Conservation (phyloP, 2,329 filamentous ascomycete genomes). For the Trichoderma sp. region DNA sequence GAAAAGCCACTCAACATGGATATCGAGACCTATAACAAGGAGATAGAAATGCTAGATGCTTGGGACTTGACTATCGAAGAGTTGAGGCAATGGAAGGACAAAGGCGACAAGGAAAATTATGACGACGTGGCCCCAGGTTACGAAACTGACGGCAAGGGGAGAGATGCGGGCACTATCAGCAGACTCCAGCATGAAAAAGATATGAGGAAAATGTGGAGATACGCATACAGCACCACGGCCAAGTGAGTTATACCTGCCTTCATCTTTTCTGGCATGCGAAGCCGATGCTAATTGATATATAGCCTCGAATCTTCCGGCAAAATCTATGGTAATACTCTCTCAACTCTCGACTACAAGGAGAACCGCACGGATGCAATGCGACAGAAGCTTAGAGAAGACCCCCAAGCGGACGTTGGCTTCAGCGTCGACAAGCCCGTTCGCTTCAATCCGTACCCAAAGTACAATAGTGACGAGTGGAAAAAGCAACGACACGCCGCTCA, state of each 20-base stretch:
- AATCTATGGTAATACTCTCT: slow-evolving; percentile 57
- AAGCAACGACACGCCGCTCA: slow-evolving; percentile 55
- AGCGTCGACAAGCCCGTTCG: slow-evolving; percentile 48
- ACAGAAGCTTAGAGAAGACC: slow-evolving; percentile 32
- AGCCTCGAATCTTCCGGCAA: slow-evolving; percentile 47
- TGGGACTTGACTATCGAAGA: slow-evolving; percentile 39
- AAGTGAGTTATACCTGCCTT: slow-evolving; percentile 34
- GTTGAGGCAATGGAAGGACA: slow-evolving; percentile 36
- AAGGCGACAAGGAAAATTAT: slow-evolving; percentile 35
- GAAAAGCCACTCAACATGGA: slow-evolving; percentile 23
- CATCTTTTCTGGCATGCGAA: too few species aligned
- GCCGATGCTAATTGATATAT: slow-evolving; percentile 8
- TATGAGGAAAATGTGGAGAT: slow-evolving; percentile 40
- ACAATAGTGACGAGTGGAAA: slow-evolving; percentile 62
- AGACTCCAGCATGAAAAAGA: slow-evolving; percentile 43
- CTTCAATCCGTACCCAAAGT: slow-evolving; percentile 70
- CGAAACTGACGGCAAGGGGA: slow-evolving; percentile 36
- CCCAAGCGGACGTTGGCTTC: slow-evolving; percentile 39
- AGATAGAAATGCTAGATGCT: slow-evolving; percentile 18
- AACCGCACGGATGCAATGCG: slow-evolving; percentile 34
- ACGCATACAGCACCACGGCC: slow-evolving; percentile 39
- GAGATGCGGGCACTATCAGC: slow-evolving; percentile 34
- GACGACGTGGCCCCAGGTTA: slow-evolving; percentile 37
- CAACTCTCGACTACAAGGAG: slow-evolving; percentile 43
- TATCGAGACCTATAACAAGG: slow-evolving; percentile 18